Percentiles rank a stretch among this genome's conserved stretches.
Evolutionary conservation across 2,329 filamentous ascomycete species (phyloP).

Genomic region (Triangularia setosa): DNA sequence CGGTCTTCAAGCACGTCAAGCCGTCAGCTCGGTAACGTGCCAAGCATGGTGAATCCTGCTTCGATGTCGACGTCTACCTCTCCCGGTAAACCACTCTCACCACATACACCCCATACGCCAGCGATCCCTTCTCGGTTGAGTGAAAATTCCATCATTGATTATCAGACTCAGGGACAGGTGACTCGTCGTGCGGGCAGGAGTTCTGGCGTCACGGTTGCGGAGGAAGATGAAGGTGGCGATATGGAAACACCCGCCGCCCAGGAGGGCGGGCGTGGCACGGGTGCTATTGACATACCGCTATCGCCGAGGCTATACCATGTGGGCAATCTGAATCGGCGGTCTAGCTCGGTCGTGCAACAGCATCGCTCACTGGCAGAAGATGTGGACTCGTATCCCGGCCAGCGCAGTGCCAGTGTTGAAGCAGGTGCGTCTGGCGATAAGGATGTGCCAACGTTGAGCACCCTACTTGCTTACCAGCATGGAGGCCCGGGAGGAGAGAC

Average conservation of each 20-base stretch:
- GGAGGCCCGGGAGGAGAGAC: conserved; percentile 24
- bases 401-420: conserved; percentile 59
- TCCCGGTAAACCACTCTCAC: conserved; percentile 83
- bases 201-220: conserved; percentile 27
- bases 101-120: conserved; percentile 87
- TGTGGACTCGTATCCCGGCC: conserved; percentile 55
- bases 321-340: conserved; percentile 52
- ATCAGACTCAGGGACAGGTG: conserved; percentile 36
- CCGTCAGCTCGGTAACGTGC: conserved; percentile 55
- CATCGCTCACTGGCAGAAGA: conserved; percentile 55
- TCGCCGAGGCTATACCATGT: conserved; percentile 56
- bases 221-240: conserved; percentile 32
- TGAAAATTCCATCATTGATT: conserved; percentile 80
- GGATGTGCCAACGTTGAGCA: conserved; percentile 61
- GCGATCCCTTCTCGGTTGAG: conserved; percentile 91
- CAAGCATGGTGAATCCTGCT: conserved; percentile 66
- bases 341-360: conserved; percentile 63
- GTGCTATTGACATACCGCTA: conserved; percentile 69
- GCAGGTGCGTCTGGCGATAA: conserved; percentile 49
- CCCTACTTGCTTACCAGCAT: conserved; percentile 49
- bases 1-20: conserved; percentile 74
- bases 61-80: conserved; percentile 83
- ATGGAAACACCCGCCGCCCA: conserved; percentile 30
- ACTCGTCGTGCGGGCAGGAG: conserved; percentile 27
- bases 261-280: conserved; percentile 48